Evolutionary conservation across 179 eudicot species (phyloP), one percentile per base, ranked within the genome.

Genomic region (Drosera spatulata): DNA sequence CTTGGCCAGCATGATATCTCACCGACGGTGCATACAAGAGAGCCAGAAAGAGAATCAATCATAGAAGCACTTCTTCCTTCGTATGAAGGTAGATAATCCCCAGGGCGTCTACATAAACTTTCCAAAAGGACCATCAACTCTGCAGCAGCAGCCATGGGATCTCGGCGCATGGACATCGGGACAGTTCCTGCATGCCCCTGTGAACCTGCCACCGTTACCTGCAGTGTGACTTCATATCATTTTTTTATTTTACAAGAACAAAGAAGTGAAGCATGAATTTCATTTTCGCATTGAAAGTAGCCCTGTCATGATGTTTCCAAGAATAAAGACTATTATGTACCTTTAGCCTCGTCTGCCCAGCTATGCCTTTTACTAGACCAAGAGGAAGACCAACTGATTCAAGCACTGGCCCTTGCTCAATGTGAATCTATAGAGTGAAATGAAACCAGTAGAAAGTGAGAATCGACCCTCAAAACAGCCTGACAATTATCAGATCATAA

Each of bases 131-230:
- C 79, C 45, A 93, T 89, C 76, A 93, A 62, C 64, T 93, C 99
- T 9, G 99, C 99, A 54, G 99, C 79, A 40, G 95, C 99, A 73
- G 85, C 80, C 99, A 93, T 86, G 10, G 99, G 93, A 80, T 93
- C 99, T 49, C 83, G 90, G 48, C 99, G 80, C 95, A 93, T 89
- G 65, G 77, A 72, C 99, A 93, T 89, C 61, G 99, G 99, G 50
- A 93, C 99, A 37, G 99, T 93, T 67, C 99, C 97, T 3, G 99
- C 99, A 71, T 93, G 99, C 64, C 99, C 99, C 73, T 89, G 99
- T 63, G 97, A 75, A 52, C 99, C 99, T 71, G 75, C 80, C 62
- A 93, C 87, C 39, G 88, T 89, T 64, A 93, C 96, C 98, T 91
- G 83, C 75, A 79, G 38, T 54, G 5, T 3, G 55, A 42, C 33